Evolutionary conservation across 305 asterid genomes (phyloP), one percentile per base, ranked within the genome.

Genomic region (Fraxinus nigra): DNA sequence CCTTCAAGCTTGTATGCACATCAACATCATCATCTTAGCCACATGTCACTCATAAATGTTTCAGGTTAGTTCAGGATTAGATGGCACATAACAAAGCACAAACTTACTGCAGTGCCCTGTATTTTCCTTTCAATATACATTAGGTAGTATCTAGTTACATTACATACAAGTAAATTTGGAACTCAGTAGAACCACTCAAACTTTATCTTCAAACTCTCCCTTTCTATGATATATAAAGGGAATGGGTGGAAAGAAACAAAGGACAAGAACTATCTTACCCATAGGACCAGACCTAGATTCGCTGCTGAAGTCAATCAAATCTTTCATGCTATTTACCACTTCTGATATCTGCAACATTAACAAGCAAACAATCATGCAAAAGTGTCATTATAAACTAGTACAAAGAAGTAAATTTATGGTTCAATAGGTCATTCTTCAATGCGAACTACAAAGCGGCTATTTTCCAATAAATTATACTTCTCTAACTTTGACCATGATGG

Each of bases 241-340:
- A 63, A 74, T 33, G 26, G 43, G 61, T 14, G 77, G 40, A 77
- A 51, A 79, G 79, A 72, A 75, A 51, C 43, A 35, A 48, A 34
- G 40, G 73, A 76, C 28, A 82, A 26, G n/a, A 59, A 33, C 14
- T 69, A 87, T 82, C 94, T 86, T 90, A 93, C 97, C 98, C 97
- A 92, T 91, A 72, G 98, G 98, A 86, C 98, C 95, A n/a, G 91
- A 78, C 79, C 91, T 86, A 81, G 92, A 92, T 80, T 90, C 96
- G 37, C 93, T 88, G 89, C 97, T 92, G 78, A 90, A 93, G 78
- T 93, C 94, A 24, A 93, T 93, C 81, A 93, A 92, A 89, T 92
- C 97, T 87, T 92, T 93, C 98, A 93, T 93, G 91, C 98, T 93
- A 85, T 93, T 93, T 75, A 93, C 97, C 85, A 93, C 98, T 87